phyloP scores from a whole-genome alignment of 805 yeast genomes.

The Saturnispora hagleri region DNA sequence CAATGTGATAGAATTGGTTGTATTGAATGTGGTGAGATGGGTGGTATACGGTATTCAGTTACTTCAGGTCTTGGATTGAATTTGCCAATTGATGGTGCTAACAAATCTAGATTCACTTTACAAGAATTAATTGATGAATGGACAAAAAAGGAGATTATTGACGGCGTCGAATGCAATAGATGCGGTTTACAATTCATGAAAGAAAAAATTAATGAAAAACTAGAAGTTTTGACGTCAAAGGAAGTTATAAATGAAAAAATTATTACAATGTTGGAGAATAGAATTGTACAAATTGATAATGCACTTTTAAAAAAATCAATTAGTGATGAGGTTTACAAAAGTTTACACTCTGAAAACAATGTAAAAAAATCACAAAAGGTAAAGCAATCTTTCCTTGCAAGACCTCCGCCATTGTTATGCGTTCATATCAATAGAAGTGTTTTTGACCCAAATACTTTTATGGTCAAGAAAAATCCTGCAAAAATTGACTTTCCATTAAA shows the following conservation, averaged over 20 bases:
- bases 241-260: slow-evolving; percentile 16
- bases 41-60: slow-evolving; percentile 80
- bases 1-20: slow-evolving; percentile 88
- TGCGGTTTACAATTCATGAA: slow-evolving; percentile 66
- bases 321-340: slow-evolving; percentile 69
- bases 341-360: slow-evolving; percentile 65
- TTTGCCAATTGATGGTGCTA: slow-evolving; percentile 37
- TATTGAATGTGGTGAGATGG: slow-evolving; percentile 83
- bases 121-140: slow-evolving; percentile 52
- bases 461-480: slow-evolving; percentile 76
- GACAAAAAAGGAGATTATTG: slow-evolving; percentile 75
- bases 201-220: slow-evolving; percentile 37
- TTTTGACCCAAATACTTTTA: slow-evolving; percentile 78
- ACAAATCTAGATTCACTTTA: slow-evolving; percentile 36
- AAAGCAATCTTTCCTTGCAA: slow-evolving; percentile 68
- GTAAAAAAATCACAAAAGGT: slow-evolving; percentile 69
- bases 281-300: slow-evolving; percentile 39
- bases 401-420: slow-evolving; percentile 77
- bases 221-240: slow-evolving; percentile 17
- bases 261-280: slow-evolving; percentile 30
- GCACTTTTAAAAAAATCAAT: slow-evolving; percentile 63
- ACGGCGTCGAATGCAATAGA: slow-evolving; percentile 90
- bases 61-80: slow-evolving; percentile 66
- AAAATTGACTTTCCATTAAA: slow-evolving; percentile 66
- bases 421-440: slow-evolving; percentile 90